Conservation (phyloP, 1,139 yeast species). For the Martiniozyma asiatica region DNA sequence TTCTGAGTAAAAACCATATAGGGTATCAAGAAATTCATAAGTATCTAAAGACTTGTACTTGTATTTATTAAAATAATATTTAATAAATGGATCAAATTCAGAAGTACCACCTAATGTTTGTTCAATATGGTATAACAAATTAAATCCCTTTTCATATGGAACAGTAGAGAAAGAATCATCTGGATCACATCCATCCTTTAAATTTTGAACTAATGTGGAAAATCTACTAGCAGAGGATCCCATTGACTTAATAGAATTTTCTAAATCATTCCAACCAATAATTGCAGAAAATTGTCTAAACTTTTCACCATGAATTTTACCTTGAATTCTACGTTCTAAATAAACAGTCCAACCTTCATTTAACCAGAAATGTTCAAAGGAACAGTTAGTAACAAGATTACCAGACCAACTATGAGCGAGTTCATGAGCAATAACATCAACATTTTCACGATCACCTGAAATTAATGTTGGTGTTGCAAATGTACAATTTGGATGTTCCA, state of each 20-base stretch:
- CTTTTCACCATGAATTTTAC: conserved; percentile 63
- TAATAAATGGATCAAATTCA: conserved; percentile 68
- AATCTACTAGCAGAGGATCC: conserved; percentile 39
- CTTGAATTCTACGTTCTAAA: conserved; percentile 74
- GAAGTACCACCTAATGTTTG: conserved; percentile 57
- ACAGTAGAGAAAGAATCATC: conserved; percentile 83
- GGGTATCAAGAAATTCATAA: conserved; percentile 63
- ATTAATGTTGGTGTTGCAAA: conserved; percentile 86
- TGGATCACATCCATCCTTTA: conserved; percentile 57
- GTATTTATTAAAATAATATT: conserved; percentile 60
- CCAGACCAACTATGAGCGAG: conserved; percentile 92
- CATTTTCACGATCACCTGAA: conserved; percentile 76
- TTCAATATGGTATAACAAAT: conserved; percentile 65
- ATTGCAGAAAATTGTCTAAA: conserved; percentile 72
- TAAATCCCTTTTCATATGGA: conserved; percentile 87
- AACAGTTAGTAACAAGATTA: conserved; percentile 75
- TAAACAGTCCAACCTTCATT: conserved; percentile 97
- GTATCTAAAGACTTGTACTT: conserved; percentile 67
- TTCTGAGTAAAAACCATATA: conserved; percentile 52
- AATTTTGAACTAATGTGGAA: conserved; percentile 58
- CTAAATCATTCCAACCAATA: conserved; percentile 80
- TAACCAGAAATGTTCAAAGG: conserved; percentile 92
- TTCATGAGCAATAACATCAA: conserved; percentile 85
- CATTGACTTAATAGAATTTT: conserved; percentile 52
- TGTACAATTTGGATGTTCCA: conserved; percentile 90